phyloP scores from a whole-genome alignment of 495 filamentous ascomycete genomes.

The Penicillium longicatenatum region DNA sequence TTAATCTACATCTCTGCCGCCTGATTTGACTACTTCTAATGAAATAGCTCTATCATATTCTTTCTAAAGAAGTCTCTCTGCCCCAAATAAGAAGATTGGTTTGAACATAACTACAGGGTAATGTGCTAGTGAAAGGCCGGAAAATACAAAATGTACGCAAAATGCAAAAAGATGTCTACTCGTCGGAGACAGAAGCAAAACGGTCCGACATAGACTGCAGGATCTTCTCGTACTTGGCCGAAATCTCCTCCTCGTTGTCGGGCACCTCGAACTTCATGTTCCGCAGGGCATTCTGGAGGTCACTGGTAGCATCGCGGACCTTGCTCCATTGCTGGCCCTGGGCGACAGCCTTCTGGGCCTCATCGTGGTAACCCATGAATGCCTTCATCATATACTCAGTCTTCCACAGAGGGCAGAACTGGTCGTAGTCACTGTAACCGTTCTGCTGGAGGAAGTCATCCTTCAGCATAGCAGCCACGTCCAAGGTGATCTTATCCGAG shows the following conservation, averaged over 20 bases:
- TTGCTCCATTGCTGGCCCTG: slow-evolving; percentile 90
- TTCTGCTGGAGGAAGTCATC: slow-evolving; percentile 99
- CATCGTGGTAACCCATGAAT: slow-evolving; percentile 97
- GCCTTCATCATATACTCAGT: slow-evolving; percentile 99
- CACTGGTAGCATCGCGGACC: slow-evolving; percentile 84
- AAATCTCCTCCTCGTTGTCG: slow-evolving; percentile 69
- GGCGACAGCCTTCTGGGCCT: slow-evolving; percentile 91
- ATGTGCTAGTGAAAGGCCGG: slow-evolving; percentile 35
- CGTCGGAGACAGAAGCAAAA: slow-evolving; percentile 91
- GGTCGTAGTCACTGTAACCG: slow-evolving; percentile 97
- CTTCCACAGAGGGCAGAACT: slow-evolving; percentile 99
- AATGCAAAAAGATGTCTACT: slow-evolving; percentile 56
- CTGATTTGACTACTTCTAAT: not conserved
- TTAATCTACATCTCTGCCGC: not conserved
- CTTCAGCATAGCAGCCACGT: slow-evolving; percentile 89
- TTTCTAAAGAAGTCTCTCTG: not conserved
- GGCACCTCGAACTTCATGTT: slow-evolving; percentile 97
- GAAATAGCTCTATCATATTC: not conserved
- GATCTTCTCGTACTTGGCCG: slow-evolving; percentile 90
- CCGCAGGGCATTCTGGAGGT: slow-evolving; percentile 79
- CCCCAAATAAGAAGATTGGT: slow-evolving; percentile 14
- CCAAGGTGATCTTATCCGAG: slow-evolving; percentile 96
- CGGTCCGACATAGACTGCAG: slow-evolving; percentile 91
- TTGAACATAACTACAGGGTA: slow-evolving; percentile 45
- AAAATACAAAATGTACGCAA: slow-evolving; percentile 20